Conservation (phyloP, 106 monocot genomes). For the Allium cepa region DNA sequence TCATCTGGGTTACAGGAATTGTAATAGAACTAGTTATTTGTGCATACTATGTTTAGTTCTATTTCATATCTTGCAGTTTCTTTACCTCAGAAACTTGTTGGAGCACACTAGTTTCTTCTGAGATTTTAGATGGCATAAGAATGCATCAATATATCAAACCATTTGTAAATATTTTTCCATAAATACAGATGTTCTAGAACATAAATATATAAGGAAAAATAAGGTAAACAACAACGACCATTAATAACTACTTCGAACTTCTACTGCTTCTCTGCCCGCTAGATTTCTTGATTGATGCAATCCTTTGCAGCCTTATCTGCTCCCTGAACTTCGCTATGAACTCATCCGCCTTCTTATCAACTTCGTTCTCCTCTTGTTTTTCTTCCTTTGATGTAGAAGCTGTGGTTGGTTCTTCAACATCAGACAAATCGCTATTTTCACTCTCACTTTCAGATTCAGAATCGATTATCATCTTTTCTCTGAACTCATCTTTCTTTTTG, state of each 20-base stretch:
- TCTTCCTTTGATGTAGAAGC: constrained; percentile 4
- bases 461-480: constrained; percentile 32
- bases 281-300: constrained; percentile 83
- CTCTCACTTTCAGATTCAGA: constrained; percentile 17
- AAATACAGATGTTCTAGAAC: background rate
- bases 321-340: constrained; percentile 98
- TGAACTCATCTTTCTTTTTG: constrained; percentile 10
- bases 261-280: constrained; percentile 24
- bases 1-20: too few relatives aligned
- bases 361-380: constrained; percentile 64
- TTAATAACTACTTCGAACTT: constrained; percentile 5
- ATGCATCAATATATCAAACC: background rate
- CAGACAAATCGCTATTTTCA: background rate
- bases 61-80: too few relatives aligned
- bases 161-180: background rate
- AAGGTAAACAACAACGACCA: background rate
- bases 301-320: constrained; percentile 92
- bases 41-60: too few relatives aligned
- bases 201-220: background rate
- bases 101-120: too few relatives aligned
- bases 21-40: too few relatives aligned
- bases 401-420: constrained; percentile 1
- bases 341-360: constrained; percentile 97
- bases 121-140: too few relatives aligned
- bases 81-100: too few relatives aligned